phyloP scores from a whole-genome alignment of 78 protist species.

The Andalucia godoyi region DNA sequence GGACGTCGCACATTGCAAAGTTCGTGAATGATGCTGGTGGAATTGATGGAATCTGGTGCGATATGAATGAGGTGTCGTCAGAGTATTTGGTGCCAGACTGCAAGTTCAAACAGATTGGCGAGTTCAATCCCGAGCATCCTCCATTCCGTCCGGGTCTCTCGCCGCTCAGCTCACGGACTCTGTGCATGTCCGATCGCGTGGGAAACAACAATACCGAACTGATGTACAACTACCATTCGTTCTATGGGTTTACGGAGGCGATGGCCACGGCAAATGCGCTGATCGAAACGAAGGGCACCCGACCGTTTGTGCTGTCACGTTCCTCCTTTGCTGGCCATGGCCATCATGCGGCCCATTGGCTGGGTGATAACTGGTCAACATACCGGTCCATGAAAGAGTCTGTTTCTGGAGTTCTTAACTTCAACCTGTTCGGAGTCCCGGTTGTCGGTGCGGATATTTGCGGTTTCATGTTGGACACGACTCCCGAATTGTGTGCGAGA shows the following conservation, averaged over 20 bases:
- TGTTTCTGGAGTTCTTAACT: background rate
- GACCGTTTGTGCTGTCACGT: slow-evolving; percentile 11
- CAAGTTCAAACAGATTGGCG: no score
- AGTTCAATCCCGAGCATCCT: background rate
- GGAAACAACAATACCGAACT: background rate
- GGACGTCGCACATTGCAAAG: slow-evolving; percentile 15
- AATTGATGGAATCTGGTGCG: slow-evolving; percentile 10
- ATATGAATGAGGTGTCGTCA: slow-evolving; percentile 18
- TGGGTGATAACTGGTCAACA: slow-evolving; percentile 30
- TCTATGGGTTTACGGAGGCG: slow-evolving; percentile 5
- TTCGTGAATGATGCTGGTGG: background rate
- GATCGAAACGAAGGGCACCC: background rate
- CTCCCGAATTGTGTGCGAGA: slow-evolving; percentile 22
- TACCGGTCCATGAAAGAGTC: background rate
- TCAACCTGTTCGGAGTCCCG: slow-evolving; percentile 15
- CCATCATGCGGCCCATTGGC: slow-evolving; percentile 14
- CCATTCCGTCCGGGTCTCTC: background rate
- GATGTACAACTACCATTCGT: background rate
- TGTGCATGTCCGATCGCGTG: background rate
- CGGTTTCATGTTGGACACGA: slow-evolving; percentile 16
- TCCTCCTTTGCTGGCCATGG: slow-evolving; percentile 27
- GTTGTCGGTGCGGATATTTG: slow-evolving; percentile 35
- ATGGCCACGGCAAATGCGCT: slow-evolving; percentile 6
- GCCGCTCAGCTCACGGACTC: background rate
- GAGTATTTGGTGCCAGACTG: no score